Conservation (phyloP, 129 eudicot species). For the Solidago caesia region DNA sequence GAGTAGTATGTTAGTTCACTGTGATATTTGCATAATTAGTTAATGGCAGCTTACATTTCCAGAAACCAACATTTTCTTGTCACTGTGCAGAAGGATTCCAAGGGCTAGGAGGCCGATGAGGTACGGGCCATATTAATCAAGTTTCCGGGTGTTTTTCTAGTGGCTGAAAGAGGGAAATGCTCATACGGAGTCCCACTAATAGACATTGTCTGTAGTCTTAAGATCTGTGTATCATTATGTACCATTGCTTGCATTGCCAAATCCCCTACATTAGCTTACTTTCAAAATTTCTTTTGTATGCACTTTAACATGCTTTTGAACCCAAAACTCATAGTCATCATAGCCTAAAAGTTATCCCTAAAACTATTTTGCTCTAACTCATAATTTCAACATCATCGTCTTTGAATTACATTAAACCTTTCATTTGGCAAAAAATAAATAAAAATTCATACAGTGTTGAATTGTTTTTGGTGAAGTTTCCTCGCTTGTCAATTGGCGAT, state of each 20-base stretch:
- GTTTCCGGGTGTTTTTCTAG: conserved; percentile 1
- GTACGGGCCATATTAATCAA: conserved; percentile 55
- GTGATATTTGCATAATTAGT: conserved; percentile 10
- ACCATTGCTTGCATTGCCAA: conserved; percentile 31
- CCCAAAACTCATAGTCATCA: conserved; percentile 10
- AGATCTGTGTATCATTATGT: conserved; percentile 38
- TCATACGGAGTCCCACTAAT: conserved; percentile 25
- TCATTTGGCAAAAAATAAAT: background rate
- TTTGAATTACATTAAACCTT: background rate
- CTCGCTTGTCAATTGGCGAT: background rate
- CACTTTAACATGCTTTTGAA: conserved; percentile 31
- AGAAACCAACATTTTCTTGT: conserved; percentile 18
- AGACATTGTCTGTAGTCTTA: conserved; percentile 30
- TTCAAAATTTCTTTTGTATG: conserved; percentile 20
- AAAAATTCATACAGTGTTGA: background rate
- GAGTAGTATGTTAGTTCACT: background rate
- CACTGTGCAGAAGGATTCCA: conserved; percentile 65
- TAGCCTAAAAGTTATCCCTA: background rate
- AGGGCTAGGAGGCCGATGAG: conserved; percentile 72
- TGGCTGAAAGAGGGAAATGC: conserved; percentile 22
- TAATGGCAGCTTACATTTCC: background rate
- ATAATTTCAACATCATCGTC: background rate
- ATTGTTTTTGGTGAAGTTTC: background rate
- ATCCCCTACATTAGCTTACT: conserved; percentile 18
- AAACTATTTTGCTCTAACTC: background rate